Conservation (phyloP, 2,329 filamentous ascomycete species). For the Pyricularia grisea region DNA sequence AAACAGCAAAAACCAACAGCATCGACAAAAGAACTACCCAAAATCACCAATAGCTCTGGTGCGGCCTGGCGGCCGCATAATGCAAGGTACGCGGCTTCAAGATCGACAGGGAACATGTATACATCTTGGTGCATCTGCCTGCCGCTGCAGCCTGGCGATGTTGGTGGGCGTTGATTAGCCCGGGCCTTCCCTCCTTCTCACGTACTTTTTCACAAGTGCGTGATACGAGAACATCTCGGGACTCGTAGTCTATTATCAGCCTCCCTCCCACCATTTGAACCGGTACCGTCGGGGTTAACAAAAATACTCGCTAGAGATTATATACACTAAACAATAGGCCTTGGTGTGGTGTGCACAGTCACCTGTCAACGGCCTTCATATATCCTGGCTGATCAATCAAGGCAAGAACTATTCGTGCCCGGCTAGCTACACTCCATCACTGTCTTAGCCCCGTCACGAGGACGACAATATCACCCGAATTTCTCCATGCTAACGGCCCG, state of each 20-base stretch:
- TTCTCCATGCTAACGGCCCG: background rate
- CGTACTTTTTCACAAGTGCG: background rate
- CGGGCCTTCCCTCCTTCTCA: background rate
- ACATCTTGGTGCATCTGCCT: background rate
- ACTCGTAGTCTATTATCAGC: background rate
- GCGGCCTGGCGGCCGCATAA: conserved; percentile 1
- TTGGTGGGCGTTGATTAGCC: background rate
- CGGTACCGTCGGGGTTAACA: background rate
- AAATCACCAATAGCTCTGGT: background rate
- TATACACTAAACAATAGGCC: background rate
- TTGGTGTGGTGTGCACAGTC: background rate
- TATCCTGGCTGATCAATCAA: background rate
- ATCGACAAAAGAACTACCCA: background rate
- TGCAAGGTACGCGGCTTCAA: conserved; percentile 2
- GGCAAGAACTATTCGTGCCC: background rate
- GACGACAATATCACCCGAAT: background rate
- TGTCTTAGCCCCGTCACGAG: background rate
- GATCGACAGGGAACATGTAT: conserved; percentile 1
- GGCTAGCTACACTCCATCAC: background rate
- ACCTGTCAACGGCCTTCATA: background rate
- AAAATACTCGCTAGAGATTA: background rate
- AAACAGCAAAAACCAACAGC: background rate
- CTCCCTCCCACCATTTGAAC: background rate
- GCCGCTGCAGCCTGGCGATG: background rate
- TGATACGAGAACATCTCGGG: background rate